Conservation (phyloP, 2,329 filamentous ascomycete species). For the Ophiostoma angusticollis region DNA sequence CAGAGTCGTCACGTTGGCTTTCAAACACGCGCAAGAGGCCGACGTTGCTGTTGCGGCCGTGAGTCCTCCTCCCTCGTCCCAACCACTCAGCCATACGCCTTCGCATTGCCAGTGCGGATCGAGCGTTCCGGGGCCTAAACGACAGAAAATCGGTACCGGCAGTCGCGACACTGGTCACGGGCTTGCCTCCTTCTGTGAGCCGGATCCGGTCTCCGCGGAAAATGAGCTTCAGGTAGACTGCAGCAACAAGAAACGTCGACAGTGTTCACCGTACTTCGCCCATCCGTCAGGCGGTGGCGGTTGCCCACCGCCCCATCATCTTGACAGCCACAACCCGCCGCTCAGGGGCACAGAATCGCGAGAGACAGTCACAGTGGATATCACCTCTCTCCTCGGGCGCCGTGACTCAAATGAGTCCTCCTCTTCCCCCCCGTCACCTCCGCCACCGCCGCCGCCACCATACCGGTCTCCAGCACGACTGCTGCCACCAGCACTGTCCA, state of each 20-base stretch:
- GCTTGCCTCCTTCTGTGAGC: neutral
- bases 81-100: neutral
- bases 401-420: slow-evolving; percentile 61
- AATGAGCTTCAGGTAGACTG: neutral
- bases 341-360: slow-evolving; percentile 22
- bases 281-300: slow-evolving; percentile 4
- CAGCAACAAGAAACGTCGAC: neutral
- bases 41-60: slow-evolving; percentile 9
- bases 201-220: neutral
- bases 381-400: slow-evolving; percentile 74
- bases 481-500: neutral
- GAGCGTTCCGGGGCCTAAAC: neutral
- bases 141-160: neutral
- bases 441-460: neutral
- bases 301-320: slow-evolving; percentile 1
- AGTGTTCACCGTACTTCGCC: neutral
- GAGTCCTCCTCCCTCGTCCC: neutral
- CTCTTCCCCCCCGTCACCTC: slow-evolving; percentile 25
- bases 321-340: slow-evolving; percentile 11
- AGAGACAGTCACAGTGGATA: slow-evolving; percentile 75
- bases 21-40: slow-evolving; percentile 8
- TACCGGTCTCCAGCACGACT: neutral
- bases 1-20: slow-evolving; percentile 14
- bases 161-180: neutral
- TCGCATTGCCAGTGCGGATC: slow-evolving; percentile 2